These are phyloP conservation scores for Eimeria zaria DNA, from an alignment of 169 alveolate species.

Conservation along the genomic window DNA sequence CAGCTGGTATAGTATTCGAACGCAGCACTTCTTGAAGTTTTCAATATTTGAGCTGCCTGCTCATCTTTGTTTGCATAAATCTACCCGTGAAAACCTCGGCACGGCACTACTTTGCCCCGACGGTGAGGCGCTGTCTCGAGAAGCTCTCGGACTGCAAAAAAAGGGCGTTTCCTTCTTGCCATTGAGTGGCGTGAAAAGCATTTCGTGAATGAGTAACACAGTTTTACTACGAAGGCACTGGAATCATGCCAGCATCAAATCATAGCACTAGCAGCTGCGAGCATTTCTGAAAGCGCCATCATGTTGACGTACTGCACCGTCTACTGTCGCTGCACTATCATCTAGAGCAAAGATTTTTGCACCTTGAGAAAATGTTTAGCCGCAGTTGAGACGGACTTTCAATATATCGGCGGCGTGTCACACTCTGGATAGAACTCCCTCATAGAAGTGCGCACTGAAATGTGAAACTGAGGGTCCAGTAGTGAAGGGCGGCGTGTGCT, in stretches of 20 bases:
- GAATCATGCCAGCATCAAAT: neutral
- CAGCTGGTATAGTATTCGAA: neutral
- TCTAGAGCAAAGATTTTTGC: neutral
- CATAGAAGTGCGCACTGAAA: neutral
- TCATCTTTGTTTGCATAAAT: neutral
- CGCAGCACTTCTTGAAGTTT: neutral
- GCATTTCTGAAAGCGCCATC: neutral
- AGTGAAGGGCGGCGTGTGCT: neutral
- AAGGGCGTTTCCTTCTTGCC: neutral
- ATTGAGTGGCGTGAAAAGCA: neutral
- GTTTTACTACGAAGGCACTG: neutral
- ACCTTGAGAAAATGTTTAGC: neutral
- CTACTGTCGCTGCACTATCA: neutral
- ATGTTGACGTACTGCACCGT: neutral
- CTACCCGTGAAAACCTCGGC: neutral
- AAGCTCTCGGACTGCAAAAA: neutral
- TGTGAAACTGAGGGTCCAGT: neutral
- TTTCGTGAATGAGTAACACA: neutral
- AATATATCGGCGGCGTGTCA: no score
- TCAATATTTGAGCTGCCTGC: neutral
- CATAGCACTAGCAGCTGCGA: neutral
- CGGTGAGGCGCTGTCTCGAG: neutral
- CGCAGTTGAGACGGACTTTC: neutral
- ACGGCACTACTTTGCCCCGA: neutral
- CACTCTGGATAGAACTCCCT: neutral